These are phyloP conservation scores for Lipomyces kockii DNA, from an alignment of 805 yeast species.

Conservation along the genomic window DNA sequence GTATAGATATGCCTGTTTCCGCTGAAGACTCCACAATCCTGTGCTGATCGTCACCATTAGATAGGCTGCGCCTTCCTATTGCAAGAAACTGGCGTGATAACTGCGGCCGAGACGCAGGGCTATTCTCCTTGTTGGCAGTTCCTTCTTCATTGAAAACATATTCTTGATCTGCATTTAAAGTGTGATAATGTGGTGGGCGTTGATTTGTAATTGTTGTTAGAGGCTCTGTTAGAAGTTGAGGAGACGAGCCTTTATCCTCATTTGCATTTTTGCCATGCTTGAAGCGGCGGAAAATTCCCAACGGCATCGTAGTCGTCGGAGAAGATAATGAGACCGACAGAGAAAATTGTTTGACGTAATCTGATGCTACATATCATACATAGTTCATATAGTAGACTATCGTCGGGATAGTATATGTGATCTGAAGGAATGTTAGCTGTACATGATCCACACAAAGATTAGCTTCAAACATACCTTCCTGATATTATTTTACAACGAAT, in stretches of 20 bases:
- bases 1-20: not conserved
- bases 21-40: not conserved
- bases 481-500: not conserved
- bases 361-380: not conserved
- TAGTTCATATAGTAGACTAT: not conserved
- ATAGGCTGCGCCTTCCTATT: not conserved
- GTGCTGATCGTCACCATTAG: not conserved
- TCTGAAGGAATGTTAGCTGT: not conserved
- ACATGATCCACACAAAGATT: not conserved
- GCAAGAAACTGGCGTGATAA: not conserved
- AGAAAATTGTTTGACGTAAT: not conserved
- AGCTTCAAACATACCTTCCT: not conserved
- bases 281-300: not conserved
- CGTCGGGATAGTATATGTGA: not conserved
- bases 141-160: not conserved
- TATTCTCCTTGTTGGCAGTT: not conserved
- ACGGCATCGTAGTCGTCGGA: not conserved
- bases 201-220: not conserved
- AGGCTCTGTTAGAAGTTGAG: not conserved
- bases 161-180: not conserved
- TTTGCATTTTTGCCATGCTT: not conserved
- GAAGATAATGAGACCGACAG: not conserved
- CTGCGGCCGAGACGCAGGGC: not conserved
- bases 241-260: not conserved
- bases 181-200: not conserved